Evolutionary conservation across 768 basidiomycete genomes (phyloP), one percentile per base, ranked within the genome.

Genomic region (Cystobasidium tubakii): DNA sequence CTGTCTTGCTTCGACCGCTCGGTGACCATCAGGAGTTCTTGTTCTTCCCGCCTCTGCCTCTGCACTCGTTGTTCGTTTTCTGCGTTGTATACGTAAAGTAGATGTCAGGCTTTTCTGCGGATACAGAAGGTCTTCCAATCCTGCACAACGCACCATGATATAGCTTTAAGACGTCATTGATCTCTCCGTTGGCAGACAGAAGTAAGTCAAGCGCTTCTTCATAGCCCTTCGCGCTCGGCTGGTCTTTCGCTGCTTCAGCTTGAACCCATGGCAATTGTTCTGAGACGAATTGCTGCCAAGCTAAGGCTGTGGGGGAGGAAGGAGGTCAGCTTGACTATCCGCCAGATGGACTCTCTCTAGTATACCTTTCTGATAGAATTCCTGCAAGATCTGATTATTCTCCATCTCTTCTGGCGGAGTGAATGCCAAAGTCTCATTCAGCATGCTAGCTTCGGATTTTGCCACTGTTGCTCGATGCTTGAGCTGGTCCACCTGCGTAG

Each of bases 331-430:
- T 29, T 17, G 12, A 27, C 23, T 2, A 6, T 60, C 57, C 25
- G 23, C 10, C 53, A 31, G 13, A 12, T 13, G 57, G 12, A 15
- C 21, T 3, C 46, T 3, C 46, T 39, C 6, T 39, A 15, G 15
- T 15, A 50, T 50, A 60, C 57, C 69, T 71, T 76, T 74, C 1
- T 43, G 2, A 62, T 76, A 66, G 66, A 78, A 76, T 57, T 78
- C 78, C 75, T 76, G 69, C 1, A 77, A 62, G 25, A 77, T 75
- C 54, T 76, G 75, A 67, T 77, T 74, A 54, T 9, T 29, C 19
- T 43, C 66, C 43, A 33, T 39, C 13, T 57, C 76, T 1, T 63
- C 73, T 0, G 71, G 46, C 29, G 46, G 17, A 15, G 62, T 74
- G 43, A 73, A 73, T 0, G 66, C 73, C 53, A 77, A 55, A 21